These are phyloP conservation scores for Alternaria infectoria DNA, from an alignment of 2,329 filamentous ascomycete species.

Conservation along the genomic window DNA sequence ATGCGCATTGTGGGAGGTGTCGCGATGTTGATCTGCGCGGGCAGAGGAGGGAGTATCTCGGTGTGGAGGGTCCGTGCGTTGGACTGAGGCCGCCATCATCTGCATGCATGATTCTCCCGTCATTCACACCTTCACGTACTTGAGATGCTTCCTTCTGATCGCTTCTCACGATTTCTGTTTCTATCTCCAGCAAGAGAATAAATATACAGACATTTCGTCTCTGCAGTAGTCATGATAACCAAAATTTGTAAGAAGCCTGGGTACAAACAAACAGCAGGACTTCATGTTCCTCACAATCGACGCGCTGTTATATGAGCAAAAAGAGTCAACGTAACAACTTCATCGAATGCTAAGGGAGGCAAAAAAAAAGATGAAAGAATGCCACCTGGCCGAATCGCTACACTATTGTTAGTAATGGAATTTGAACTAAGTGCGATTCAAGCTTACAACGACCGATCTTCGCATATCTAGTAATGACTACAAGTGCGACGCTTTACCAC, in stretches of 20 bases:
- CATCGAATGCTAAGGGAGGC: not conserved
- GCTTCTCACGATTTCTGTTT: not conserved
- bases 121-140: no score
- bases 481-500: constrained; percentile 16
- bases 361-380: not conserved
- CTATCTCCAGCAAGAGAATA: not conserved
- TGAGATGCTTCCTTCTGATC: not conserved
- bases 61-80: not conserved
- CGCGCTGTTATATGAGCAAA: not conserved
- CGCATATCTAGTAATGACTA: constrained; percentile 13
- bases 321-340: not conserved
- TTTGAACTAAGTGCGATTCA: not conserved
- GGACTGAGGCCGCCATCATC: not conserved
- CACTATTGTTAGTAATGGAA: not conserved
- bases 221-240: not conserved
- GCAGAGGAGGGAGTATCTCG: not conserved
- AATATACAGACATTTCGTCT: not conserved
- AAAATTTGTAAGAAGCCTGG: not conserved
- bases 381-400: constrained; percentile 4
- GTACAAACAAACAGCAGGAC: not conserved
- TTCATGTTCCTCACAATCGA: not conserved
- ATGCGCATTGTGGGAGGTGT: not conserved
- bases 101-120: not conserved
- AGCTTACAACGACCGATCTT: constrained; percentile 9
- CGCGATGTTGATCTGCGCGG: not conserved